Evolutionary conservation across 192 early-diverging fungal genomes (phyloP).

Genomic region (Umbelopsis ramanniana): DNA sequence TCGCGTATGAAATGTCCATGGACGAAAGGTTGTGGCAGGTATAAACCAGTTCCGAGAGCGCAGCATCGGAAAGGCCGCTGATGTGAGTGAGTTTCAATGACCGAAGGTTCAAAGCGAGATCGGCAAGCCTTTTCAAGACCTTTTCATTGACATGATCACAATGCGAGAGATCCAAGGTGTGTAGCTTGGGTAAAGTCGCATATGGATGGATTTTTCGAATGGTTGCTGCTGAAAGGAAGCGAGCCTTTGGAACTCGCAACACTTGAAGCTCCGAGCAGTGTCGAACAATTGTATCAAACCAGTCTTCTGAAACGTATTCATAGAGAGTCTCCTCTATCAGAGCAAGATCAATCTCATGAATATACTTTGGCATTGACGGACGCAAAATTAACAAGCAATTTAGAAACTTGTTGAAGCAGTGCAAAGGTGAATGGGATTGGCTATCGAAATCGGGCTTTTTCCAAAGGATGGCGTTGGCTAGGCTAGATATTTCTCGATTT

Average conservation of each 20-base stretch:
- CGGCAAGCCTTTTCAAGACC: constrained; percentile 1
- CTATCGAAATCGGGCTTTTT: background rate
- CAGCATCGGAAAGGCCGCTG: constrained; percentile 1
- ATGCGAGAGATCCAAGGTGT: background rate
- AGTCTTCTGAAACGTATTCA: background rate
- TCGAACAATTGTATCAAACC: background rate
- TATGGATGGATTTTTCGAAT: constrained; percentile 3
- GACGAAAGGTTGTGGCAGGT: constrained; percentile 9
- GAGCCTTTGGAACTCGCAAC: background rate
- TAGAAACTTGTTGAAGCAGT: background rate
- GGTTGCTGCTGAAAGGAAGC: background rate
- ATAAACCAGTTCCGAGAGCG: background rate
- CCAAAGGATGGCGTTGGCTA: background rate
- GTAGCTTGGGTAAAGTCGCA: background rate
- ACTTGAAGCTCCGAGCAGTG: constrained; percentile 3
- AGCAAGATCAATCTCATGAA: constrained; percentile 5
- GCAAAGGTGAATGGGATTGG: background rate
- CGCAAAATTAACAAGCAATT: background rate
- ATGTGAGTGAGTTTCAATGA: constrained; percentile 4
- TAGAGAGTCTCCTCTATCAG: constrained; percentile 4
- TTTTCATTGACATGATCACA: constrained; percentile 17
- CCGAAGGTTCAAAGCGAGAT: background rate
- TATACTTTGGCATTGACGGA: background rate
- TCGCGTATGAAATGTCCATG: background rate
- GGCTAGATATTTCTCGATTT: background rate